Percentiles rank a stretch among this genome's conserved stretches.
Conservation (phyloP, 2,329 filamentous ascomycete species). For the Ophiostoma sp. region DNA sequence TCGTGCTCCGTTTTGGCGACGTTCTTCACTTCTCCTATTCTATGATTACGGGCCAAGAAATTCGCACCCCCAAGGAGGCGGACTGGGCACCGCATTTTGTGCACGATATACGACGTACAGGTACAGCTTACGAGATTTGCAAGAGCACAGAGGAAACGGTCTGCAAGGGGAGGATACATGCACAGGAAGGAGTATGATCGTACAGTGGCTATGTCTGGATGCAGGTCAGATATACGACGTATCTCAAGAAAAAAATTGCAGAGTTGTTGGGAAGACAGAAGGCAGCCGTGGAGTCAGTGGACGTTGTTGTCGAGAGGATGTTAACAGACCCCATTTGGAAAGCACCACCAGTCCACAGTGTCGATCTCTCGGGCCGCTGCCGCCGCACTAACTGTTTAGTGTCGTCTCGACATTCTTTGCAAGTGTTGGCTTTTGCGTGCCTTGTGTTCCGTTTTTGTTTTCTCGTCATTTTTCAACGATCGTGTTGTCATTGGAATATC, state of each 20-base stretch:
- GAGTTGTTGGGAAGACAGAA: not conserved
- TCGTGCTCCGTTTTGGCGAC: not conserved
- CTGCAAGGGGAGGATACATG: not conserved
- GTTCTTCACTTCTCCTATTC: not conserved
- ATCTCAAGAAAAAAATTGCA: too few species aligned
- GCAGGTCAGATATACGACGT: not conserved
- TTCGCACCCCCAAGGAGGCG: not conserved
- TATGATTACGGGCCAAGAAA: not conserved
- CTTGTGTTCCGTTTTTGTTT: not conserved
- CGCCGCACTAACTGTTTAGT: not conserved
- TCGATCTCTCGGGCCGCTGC: constrained; percentile 12
- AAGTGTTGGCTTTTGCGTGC: not conserved
- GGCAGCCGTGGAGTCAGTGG: not conserved
- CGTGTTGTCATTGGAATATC: not conserved
- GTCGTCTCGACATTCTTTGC: not conserved
- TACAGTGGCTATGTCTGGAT: not conserved
- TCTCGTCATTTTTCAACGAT: not conserved
- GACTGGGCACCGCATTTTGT: not conserved
- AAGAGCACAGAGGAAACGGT: constrained; percentile 1
- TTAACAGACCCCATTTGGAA: not conserved
- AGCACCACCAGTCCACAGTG: not conserved
- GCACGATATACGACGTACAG: not conserved
- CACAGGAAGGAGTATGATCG: not conserved
- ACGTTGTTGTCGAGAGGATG: not conserved
- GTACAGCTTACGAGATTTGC: not conserved